Evolutionary conservation across 805 yeast species (phyloP), one percentile per base, ranked within the genome.

Genomic region (Lachancea thermotolerans): DNA sequence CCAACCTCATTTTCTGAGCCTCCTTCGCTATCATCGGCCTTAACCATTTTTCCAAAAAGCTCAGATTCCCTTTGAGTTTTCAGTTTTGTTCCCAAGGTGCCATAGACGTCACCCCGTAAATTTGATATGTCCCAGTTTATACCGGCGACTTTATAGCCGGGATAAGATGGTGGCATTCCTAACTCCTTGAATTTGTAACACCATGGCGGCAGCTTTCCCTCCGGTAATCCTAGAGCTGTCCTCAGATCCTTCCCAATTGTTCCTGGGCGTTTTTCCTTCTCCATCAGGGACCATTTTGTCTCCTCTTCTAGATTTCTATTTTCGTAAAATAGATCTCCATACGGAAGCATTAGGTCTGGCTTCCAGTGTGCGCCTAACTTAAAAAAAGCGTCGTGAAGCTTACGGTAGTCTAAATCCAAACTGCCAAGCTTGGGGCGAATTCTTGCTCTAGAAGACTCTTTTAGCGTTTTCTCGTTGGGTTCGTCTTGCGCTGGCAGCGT

Each of bases 361-460:
- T 79, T 82, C 68, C 68, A 64, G 27, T 53, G 47, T 0, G 81
- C 71, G 56, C 91, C 96, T 55, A 75, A 68, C 58, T 82, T 82
- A 73, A 88, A 90, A 57, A 91, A 90, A 0, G 96, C 95, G 60
- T 86, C 85, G 58, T 87, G 81, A 16, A 91, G 64, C 51, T 79
- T 84, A 50, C 77, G 82, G 59, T 84, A 90, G 63, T 91, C 97
- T 18, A 93, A 75, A 60, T 91, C 98, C 17, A 91, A 62, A 42
- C 80, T 72, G 1, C 95, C 95, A 79, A 88, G 71, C 59, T 86
- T 87, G 0, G 96, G 96, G 61, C 87, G 96, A 0, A 89, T 95
- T 42, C 85, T 72, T 46, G 85, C 91, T 50, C 97, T 73, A 61
- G 82, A 82, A 57, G 76, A 73, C 56, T 85, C 93, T 58, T 84